These are phyloP conservation scores for Balamuthia mandrillaris DNA, from an alignment of 208 protist genomes.

Conservation along the genomic window DNA sequence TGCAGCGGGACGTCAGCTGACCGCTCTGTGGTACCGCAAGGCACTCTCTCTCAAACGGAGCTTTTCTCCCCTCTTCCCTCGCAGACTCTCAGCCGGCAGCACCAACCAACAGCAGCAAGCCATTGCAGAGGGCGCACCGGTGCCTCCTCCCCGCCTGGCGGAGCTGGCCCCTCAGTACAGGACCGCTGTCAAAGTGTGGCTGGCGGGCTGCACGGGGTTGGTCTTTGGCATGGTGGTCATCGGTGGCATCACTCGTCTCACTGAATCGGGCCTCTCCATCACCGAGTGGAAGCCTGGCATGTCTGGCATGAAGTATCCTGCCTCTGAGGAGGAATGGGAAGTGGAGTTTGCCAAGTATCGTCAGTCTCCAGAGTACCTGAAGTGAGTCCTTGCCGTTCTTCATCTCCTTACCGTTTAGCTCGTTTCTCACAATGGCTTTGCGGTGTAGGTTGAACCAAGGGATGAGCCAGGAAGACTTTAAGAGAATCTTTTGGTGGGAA, in stretches of 20 bases:
- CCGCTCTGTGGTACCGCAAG: too few relatives aligned
- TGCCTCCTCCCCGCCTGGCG: constrained; percentile 58
- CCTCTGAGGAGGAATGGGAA: constrained; percentile 80
- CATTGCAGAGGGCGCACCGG: background rate
- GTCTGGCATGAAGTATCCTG: background rate
- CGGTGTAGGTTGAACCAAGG: constrained; percentile 71
- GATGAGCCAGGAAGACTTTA: constrained; percentile 91
- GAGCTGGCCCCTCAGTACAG: too few relatives aligned
- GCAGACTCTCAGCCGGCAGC: too few relatives aligned
- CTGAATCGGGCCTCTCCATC: constrained; percentile 89
- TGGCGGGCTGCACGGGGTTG: constrained; percentile 79
- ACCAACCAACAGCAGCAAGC: too few relatives aligned
- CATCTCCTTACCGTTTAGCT: background rate
- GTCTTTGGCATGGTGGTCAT: constrained; percentile 87
- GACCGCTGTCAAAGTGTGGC: constrained; percentile 77
- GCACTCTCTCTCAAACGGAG: too few relatives aligned
- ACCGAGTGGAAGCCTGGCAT: constrained; percentile 60
- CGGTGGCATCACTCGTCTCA: constrained; percentile 89
- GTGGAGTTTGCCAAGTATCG: constrained; percentile 93
- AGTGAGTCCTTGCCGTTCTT: constrained; percentile 56
- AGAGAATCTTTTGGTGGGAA: constrained; percentile 95
- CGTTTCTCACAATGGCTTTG: background rate
- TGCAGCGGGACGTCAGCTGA: too few relatives aligned
- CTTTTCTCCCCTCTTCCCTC: too few relatives aligned
- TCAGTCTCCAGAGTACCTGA: constrained; percentile 90